A percentile compares a stretch with the other conserved stretches of the same genome.
phyloP scores from a whole-genome alignment of 352 stramenopile species.

The Globisporangium takayamanum region DNA sequence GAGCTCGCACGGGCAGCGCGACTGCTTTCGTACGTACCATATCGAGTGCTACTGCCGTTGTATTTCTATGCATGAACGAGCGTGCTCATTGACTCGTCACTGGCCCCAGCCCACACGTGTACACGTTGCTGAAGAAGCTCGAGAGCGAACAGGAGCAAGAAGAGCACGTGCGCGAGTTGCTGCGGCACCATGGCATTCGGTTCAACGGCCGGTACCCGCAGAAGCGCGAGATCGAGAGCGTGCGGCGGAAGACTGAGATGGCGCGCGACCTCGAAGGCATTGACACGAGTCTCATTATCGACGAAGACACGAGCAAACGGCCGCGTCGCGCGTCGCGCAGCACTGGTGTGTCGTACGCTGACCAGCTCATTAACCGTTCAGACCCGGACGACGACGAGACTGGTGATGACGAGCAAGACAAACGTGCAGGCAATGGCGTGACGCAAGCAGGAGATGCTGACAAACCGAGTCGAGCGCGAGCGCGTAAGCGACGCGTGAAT shows the following conservation, averaged over 20 bases:
- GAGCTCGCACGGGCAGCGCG: slow-evolving; percentile 61
- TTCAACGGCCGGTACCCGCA: slow-evolving; percentile 60
- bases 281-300: slow-evolving; percentile 75
- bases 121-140: slow-evolving; percentile 46
- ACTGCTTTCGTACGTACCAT: slow-evolving; percentile 49
- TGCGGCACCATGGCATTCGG: slow-evolving; percentile 34
- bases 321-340: slow-evolving; percentile 4
- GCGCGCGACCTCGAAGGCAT: slow-evolving; percentile 79
- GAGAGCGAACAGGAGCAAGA: slow-evolving; percentile 40
- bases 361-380: slow-evolving; percentile 1
- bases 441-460: neutral
- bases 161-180: slow-evolving; percentile 44
- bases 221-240: slow-evolving; percentile 52
- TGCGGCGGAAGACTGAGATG: slow-evolving; percentile 62
- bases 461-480: neutral
- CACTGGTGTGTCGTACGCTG: slow-evolving; percentile 4
- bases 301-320: slow-evolving; percentile 12
- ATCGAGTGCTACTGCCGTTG: slow-evolving; percentile 1
- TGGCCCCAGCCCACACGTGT: slow-evolving; percentile 45
- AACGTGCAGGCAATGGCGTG: neutral
- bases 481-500: slow-evolving; percentile 6
- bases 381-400: slow-evolving; percentile 16
- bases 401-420: slow-evolving; percentile 15
- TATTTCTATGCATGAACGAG: neutral
- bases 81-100: too few relatives aligned